These are phyloP conservation scores for Dissophora ornata DNA, from an alignment of 192 early-diverging fungal species.

Conservation along the genomic window DNA sequence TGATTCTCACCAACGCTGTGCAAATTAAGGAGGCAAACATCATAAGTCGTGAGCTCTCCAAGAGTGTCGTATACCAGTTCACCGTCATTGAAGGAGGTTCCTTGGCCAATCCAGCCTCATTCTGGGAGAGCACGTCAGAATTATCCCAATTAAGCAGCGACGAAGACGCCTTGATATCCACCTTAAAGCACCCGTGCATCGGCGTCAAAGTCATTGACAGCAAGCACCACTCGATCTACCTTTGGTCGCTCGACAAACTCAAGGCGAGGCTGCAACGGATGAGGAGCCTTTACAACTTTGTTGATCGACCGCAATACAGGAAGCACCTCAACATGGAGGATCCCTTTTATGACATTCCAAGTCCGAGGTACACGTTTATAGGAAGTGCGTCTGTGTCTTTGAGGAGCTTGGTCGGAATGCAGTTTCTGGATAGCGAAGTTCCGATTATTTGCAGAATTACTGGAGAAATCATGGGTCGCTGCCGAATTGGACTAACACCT, in stretches of 20 bases:
- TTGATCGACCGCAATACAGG: constrained; percentile 65
- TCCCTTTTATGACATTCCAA: constrained; percentile 68
- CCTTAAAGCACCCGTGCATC: constrained; percentile 60
- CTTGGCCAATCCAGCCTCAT: constrained; percentile 61
- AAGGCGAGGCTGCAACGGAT: constrained; percentile 71
- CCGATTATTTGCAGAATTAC: constrained; percentile 60
- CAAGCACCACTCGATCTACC: constrained; percentile 64
- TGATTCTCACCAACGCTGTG: constrained; percentile 74
- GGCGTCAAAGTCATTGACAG: constrained; percentile 67
- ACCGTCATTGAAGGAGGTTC: constrained; percentile 75
- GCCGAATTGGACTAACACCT: constrained; percentile 58
- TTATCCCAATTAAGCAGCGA: constrained; percentile 62
- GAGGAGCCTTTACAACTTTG: constrained; percentile 73
- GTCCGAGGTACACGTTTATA: constrained; percentile 64
- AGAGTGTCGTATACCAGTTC: constrained; percentile 87
- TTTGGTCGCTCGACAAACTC: constrained; percentile 75
- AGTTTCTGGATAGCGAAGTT: constrained; percentile 57
- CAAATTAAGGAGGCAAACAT: constrained; percentile 93
- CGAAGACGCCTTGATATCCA: constrained; percentile 58
- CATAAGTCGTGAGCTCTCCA: constrained; percentile 85
- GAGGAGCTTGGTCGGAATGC: constrained; percentile 56
- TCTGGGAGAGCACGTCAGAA: constrained; percentile 62
- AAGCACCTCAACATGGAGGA: constrained; percentile 69
- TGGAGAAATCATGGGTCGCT: constrained; percentile 53
- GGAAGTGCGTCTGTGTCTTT: constrained; percentile 61